These are phyloP conservation scores for Phytophthora pinifolia DNA, from an alignment of 352 stramenopile species.

Conservation along the genomic window DNA sequence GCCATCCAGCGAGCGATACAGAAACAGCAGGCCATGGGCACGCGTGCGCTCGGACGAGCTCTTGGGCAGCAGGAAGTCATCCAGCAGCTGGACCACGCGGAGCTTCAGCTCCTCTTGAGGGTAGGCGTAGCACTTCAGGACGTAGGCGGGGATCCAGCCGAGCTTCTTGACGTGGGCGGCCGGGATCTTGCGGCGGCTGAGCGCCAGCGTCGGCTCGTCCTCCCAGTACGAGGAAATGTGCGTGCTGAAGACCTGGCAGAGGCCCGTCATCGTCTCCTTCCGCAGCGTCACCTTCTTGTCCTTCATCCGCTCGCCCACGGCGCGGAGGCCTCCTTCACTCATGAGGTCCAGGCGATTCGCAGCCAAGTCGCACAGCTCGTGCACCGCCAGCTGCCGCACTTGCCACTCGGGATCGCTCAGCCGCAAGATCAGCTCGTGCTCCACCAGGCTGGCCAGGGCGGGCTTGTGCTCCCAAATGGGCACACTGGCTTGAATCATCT, in stretches of 20 bases:
- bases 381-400: slow-evolving; percentile 72
- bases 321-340: slow-evolving; percentile 62
- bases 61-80: slow-evolving; percentile 86
- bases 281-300: slow-evolving; percentile 80
- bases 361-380: slow-evolving; percentile 82
- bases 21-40: slow-evolving; percentile 69
- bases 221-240: slow-evolving; percentile 69
- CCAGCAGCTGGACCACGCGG: slow-evolving; percentile 77
- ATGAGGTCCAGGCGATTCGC: slow-evolving; percentile 70
- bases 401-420: slow-evolving; percentile 85
- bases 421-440: slow-evolving; percentile 73
- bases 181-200: slow-evolving; percentile 37
- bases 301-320: slow-evolving; percentile 87
- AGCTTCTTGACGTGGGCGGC: slow-evolving; percentile 58
- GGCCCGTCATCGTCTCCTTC: slow-evolving; percentile 88
- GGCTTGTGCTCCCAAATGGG: slow-evolving; percentile 76
- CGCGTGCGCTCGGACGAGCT: slow-evolving; percentile 45
- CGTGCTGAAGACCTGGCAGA: slow-evolving; percentile 78
- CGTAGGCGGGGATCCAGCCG: slow-evolving; percentile 80
- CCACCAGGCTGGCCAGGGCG: slow-evolving; percentile 55
- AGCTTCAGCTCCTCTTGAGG: slow-evolving; percentile 82
- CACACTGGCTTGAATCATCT: slow-evolving; percentile 77
- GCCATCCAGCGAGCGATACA: slow-evolving; percentile 68
- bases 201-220: slow-evolving; percentile 22
- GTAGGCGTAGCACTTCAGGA: slow-evolving; percentile 88